Evolutionary conservation across 306 rosid genomes (phyloP), one percentile per base, ranked within the genome.

Genomic region (Vicia villosa): DNA sequence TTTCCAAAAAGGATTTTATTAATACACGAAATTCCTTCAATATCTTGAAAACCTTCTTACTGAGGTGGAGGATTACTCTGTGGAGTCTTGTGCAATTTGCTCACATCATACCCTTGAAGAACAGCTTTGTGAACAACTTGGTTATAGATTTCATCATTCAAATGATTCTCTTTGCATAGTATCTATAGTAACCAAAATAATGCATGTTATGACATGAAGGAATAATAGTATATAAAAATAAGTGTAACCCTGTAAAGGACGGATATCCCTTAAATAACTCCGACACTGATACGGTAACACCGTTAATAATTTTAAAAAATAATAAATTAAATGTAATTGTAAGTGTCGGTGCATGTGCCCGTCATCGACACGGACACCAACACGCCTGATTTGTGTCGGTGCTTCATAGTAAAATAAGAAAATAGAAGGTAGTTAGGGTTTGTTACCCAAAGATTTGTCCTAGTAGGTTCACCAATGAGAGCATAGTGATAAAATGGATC

Each of bases 381-480:
- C n/a, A n/a, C n/a, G n/a, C n/a, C n/a, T n/a, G n/a, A n/a, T n/a
- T n/a, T n/a, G n/a, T n/a, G n/a, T n/a, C n/a, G n/a, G n/a, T n/a
- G n/a, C n/a, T n/a, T n/a, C n/a, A n/a, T n/a, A n/a, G n/a, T n/a
- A n/a, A 6, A 8, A 0, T 13, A 0, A 9, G 17, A 16, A 47
- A 47, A 0, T 9, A 10, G 6, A 20, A 20, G 30, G 0, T 4
- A 10, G 0, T 19, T 4, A 11, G 20, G n/a, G 15, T 21, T 14
- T 1, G 12, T 76, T 91, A 94, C 99, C 99, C 99, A 94, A 30
- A 94, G 97, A 38, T n/a, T n/a, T n/a, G n/a, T n/a, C n/a, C n/a
- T 80, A 65, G 52, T 74, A 7, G 97, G 96, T 66, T 87, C 77
- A 20, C 98, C 98, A 75, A 93, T 49, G 63, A 93, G 57, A 69